Evolutionary conservation across 371 early-diverging fungal species (phyloP).

Genomic region (Vittaforma corneae): DNA sequence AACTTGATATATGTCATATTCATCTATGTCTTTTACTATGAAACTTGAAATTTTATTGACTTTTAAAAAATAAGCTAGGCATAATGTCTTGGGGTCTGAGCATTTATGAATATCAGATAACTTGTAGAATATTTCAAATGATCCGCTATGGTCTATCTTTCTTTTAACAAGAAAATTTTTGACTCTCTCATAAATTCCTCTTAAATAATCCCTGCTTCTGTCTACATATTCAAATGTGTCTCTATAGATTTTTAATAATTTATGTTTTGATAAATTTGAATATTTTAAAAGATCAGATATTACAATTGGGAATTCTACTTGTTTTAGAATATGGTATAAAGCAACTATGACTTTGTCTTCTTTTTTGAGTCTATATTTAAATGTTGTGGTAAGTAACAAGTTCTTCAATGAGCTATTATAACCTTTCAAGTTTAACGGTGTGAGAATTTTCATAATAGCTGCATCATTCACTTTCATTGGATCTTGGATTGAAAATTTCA

Average conservation of each 20-base stretch:
- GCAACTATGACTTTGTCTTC: conserved; percentile 9
- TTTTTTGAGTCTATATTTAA: neutral
- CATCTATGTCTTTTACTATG: too few relatives aligned
- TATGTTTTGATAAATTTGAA: conserved; percentile 4
- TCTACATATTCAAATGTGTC: conserved; percentile 9
- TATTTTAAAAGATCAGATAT: conserved; percentile 4
- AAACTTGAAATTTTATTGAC: too few relatives aligned
- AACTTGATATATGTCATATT: too few relatives aligned
- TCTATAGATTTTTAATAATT: conserved; percentile 9
- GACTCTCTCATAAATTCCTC: neutral
- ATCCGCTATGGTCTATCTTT: neutral
- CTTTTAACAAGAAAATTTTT: neutral
- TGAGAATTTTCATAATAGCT: neutral
- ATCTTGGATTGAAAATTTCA: neutral
- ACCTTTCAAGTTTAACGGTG: neutral
- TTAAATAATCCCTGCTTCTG: neutral
- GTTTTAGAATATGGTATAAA: neutral
- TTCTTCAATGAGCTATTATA: neutral
- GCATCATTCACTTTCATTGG: neutral
- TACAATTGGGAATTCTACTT: conserved; percentile 4
- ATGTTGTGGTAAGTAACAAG: conserved; percentile 2
- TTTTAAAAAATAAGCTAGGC: too few relatives aligned
- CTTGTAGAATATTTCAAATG: neutral
- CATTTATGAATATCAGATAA: neutral
- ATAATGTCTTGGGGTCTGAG: neutral